Base-by-base conservation (phyloP, 257 asterid species). In the Parsonsia alboflavescens region DNA sequence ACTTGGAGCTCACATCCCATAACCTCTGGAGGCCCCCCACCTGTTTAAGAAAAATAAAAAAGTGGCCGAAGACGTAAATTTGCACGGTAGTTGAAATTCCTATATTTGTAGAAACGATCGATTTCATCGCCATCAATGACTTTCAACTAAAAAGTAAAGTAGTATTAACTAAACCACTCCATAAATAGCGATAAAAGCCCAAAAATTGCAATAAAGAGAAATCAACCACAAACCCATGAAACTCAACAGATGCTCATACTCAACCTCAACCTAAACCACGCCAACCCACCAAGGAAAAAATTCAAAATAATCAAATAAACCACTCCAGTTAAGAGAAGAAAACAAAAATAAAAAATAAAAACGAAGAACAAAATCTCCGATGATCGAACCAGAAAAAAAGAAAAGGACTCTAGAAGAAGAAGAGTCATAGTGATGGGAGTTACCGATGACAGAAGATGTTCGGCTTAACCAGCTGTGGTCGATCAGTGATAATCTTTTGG, bases 371-470 rank as follows among this genome's bases (percentile, higher is more conserved):
- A 28, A 58, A 77, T 62, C 17, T 12, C 6, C 61, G 61, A 77
- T 53, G 68, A 77, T 65, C 70, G 28, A 13, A 33, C 39, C 3
- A 33, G 39, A 33, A 33, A 6, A 77, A 50, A 15, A 11, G 44
- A 7, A 56, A 75, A 1, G n/a, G 3, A n/a, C 16, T 39, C 57
- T 30, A 1, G 24, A 57, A 10, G 26, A 21, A 48, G 39, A 33
- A 33, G 39, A 33, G 58, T 33, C 33, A 56, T 46, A 50, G 70
- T 30, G 57, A 50, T 15, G 53, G 75, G 54, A 80, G 71, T 33
- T 82, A 81, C 82, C 85, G 68, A 73, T 61, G 80, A 61, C 30
- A 15, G 75, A 30, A 66, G 64, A 67, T 72, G 64, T 10, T 10
- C 54, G 68, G 45, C 28, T 33, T 57, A 73, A 30, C 56, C 77